These are phyloP conservation scores for Gnaphalium uliginosum DNA, from an alignment of 129 eudicot species.

Conservation along the genomic window DNA sequence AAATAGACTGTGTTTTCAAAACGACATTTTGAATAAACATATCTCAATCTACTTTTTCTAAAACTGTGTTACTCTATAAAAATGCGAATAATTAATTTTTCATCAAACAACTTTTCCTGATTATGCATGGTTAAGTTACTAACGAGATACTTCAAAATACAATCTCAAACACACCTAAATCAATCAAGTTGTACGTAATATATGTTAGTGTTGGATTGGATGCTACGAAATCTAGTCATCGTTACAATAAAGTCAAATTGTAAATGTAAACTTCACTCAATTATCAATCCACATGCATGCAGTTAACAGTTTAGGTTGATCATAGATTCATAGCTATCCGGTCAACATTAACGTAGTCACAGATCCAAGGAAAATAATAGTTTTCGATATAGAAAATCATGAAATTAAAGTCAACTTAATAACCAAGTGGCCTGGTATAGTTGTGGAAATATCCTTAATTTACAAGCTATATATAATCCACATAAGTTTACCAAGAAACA, in stretches of 20 bases:
- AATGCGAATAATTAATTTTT: no score
- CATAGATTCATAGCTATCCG: not conserved
- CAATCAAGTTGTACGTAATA: no score
- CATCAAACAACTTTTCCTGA: no score
- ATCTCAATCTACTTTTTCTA: no score
- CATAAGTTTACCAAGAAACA: not conserved
- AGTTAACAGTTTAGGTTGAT: not conserved
- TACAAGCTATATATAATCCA: no score
- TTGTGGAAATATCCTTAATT: no score
- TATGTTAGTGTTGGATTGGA: not conserved
- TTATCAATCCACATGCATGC: not conserved
- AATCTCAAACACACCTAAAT: no score
- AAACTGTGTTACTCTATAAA: no score
- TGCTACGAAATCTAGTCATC: not conserved
- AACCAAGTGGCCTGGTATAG: not conserved
- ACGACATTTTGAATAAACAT: no score
- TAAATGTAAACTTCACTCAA: conserved; percentile 11
- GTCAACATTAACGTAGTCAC: not conserved
- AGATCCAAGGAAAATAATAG: not conserved
- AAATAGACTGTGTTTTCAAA: no score
- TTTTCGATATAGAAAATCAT: not conserved
- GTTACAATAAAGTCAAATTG: not conserved
- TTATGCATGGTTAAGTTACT: no score
- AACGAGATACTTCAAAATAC: no score
- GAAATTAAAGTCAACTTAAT: not conserved